Conservation (phyloP, 768 basidiomycete species). For the Tephrocybe sp. region DNA sequence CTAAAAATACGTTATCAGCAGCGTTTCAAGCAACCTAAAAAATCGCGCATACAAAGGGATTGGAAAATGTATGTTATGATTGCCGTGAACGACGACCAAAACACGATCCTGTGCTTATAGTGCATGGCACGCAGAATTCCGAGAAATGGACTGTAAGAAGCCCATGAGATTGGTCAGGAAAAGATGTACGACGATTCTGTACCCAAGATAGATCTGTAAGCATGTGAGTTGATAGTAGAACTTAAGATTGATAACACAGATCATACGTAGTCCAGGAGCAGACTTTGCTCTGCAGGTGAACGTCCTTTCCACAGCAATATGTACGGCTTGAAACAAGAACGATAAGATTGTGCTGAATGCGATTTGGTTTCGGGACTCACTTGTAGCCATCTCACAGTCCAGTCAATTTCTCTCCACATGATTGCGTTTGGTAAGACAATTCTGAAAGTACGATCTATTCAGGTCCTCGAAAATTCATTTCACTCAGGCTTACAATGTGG, state of each 20-base stretch:
- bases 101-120: constrained; percentile 53
- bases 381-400: constrained; percentile 55
- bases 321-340: constrained; percentile 47
- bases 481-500: constrained; percentile 36
- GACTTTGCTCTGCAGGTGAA: constrained; percentile 51
- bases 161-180: constrained; percentile 7
- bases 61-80: constrained; percentile 47
- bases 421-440: constrained; percentile 47
- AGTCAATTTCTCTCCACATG: constrained; percentile 52
- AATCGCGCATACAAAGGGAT: constrained; percentile 47
- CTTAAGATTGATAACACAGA: constrained; percentile 1
- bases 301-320: constrained; percentile 51
- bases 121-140: constrained; percentile 42
- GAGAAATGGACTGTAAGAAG: constrained; percentile 35
- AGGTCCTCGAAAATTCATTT: neutral
- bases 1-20: constrained; percentile 23
- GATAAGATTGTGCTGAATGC: constrained; percentile 9
- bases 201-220: constrained; percentile 44
- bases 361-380: constrained; percentile 29
- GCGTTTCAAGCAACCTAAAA: constrained; percentile 13
- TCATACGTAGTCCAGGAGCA: constrained; percentile 67
- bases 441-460: constrained; percentile 19
- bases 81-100: constrained; percentile 49
- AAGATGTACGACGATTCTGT: constrained; percentile 1
- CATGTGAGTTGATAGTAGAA: neutral